A percentile compares a stretch with the other conserved stretches of the same genome.
phyloP scores from a whole-genome alignment of 345 rosid species.

The Salix suchowensis region DNA sequence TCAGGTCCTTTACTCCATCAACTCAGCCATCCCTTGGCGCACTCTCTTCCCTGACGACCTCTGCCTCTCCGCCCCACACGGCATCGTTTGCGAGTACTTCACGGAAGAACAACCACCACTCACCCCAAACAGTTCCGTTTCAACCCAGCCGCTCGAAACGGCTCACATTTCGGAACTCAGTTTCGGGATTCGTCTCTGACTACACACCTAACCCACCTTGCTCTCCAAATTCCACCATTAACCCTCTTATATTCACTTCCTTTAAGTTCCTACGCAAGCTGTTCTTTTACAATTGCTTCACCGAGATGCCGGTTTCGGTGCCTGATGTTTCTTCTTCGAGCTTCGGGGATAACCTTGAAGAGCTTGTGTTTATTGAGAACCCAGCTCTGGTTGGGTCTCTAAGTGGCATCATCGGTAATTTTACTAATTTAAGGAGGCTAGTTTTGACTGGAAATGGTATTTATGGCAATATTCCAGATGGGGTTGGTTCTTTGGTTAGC shows the following conservation, averaged over 20 bases:
- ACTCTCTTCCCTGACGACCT: slow-evolving; percentile 52
- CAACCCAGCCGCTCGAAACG: neutral
- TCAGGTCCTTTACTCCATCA: slow-evolving; percentile 46
- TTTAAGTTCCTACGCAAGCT: slow-evolving; percentile 55
- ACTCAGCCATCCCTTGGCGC: slow-evolving; percentile 55
- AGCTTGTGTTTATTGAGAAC: slow-evolving; percentile 56
- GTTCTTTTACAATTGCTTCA: slow-evolving; percentile 63
- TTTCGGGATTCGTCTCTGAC: slow-evolving; percentile 61
- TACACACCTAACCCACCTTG: slow-evolving; percentile 59
- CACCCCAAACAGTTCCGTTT: slow-evolving; percentile 9
- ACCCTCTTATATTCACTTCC: slow-evolving; percentile 48
- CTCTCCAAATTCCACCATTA: slow-evolving; percentile 43
- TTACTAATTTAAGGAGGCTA: slow-evolving; percentile 40
- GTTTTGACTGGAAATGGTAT: slow-evolving; percentile 55
- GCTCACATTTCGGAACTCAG: slow-evolving; percentile 54
- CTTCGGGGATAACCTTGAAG: slow-evolving; percentile 46
- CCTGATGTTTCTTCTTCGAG: slow-evolving; percentile 28
- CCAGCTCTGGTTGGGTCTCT: slow-evolving; percentile 45
- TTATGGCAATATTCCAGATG: slow-evolving; percentile 42
- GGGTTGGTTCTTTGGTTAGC: slow-evolving; percentile 32
- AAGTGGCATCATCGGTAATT: slow-evolving; percentile 31
- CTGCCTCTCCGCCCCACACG: slow-evolving; percentile 64
- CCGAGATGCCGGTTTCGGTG: slow-evolving; percentile 25
- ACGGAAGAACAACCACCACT: slow-evolving; percentile 6
- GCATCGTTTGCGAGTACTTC: slow-evolving; percentile 54